These are phyloP conservation scores for Taphrina populina DNA, from an alignment of 1,139 yeast genomes.

Conservation along the genomic window DNA sequence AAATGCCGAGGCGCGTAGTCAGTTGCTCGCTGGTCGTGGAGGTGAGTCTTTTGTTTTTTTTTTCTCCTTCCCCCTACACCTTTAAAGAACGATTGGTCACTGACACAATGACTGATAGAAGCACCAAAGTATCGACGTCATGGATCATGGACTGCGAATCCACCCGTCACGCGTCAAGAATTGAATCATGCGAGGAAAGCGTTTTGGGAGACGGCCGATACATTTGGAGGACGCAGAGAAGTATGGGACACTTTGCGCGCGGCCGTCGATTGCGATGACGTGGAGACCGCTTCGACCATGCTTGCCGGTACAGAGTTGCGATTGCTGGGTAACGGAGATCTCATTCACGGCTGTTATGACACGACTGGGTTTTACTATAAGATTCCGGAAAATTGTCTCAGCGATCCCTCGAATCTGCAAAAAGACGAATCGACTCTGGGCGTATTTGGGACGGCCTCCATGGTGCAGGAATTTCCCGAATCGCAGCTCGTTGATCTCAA, in stretches of 20 bases:
- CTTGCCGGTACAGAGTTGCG: conserved; percentile 18
- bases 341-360: conserved; percentile 32
- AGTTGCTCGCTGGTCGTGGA: conserved; percentile 28
- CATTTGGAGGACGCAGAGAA: conserved; percentile 29
- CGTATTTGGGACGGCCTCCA: not conserved
- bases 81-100: too few species aligned
- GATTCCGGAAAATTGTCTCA: conserved; percentile 25
- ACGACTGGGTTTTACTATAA: conserved; percentile 31
- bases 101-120: too few species aligned
- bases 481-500: conserved; percentile 20
- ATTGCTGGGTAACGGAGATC: conserved; percentile 28
- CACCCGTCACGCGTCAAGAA: conserved; percentile 21
- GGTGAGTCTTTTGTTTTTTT: conserved; percentile 4
- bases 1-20: conserved; percentile 25
- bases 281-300: conserved; percentile 28
- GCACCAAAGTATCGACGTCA: conserved; percentile 24
- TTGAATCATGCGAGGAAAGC: conserved; percentile 21
- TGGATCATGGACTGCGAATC: conserved; percentile 28
- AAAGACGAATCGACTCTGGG: conserved; percentile 14
- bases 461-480: conserved; percentile 20
- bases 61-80: not conserved
- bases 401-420: conserved; percentile 25
- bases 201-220: conserved; percentile 33
- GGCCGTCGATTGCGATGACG: conserved; percentile 27
- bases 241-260: conserved; percentile 29